A percentile compares a stretch with the other conserved stretches of the same genome.
Conservation (phyloP, 345 rosid species). For the Eucalyptus pauciflora region DNA sequence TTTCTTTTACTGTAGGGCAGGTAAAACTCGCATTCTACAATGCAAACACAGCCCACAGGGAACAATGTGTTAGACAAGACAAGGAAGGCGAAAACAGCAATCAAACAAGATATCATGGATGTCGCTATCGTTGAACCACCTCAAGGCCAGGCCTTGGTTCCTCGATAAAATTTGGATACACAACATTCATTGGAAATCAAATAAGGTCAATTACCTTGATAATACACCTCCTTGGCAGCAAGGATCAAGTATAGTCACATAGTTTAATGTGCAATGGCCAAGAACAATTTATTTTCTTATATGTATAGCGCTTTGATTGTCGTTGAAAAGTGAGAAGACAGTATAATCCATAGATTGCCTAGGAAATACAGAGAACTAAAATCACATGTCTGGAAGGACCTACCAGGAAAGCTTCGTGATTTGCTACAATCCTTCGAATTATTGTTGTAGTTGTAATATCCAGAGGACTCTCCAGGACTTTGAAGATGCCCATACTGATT, state of each 20-base stretch:
- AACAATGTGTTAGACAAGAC: not conserved
- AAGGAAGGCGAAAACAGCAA: not conserved
- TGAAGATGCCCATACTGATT: slow-evolving; percentile 54
- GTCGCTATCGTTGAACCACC: not conserved
- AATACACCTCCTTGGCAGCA: not conserved
- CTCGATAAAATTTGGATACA: not conserved
- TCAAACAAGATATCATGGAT: not conserved
- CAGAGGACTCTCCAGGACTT: slow-evolving; percentile 55
- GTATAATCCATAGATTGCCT: not conserved
- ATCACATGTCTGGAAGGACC: not conserved
- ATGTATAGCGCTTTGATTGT: not conserved
- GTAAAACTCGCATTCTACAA: not conserved
- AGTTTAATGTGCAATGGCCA: not conserved
- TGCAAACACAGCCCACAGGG: not conserved
- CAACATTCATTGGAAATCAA: not conserved
- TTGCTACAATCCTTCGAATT: slow-evolving; percentile 59
- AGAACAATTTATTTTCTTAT: not conserved
- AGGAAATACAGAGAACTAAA: not conserved
- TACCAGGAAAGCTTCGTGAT: slow-evolving; percentile 70
- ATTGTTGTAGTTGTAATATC: slow-evolving; percentile 67
- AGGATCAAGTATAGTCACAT: not conserved
- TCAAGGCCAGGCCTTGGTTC: not conserved
- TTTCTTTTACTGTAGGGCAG: not conserved
- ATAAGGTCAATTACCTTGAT: not conserved
- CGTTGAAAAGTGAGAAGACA: not conserved